Conservation (phyloP, 2,329 filamentous ascomycete genomes). For the Colletotrichum eremochloae region DNA sequence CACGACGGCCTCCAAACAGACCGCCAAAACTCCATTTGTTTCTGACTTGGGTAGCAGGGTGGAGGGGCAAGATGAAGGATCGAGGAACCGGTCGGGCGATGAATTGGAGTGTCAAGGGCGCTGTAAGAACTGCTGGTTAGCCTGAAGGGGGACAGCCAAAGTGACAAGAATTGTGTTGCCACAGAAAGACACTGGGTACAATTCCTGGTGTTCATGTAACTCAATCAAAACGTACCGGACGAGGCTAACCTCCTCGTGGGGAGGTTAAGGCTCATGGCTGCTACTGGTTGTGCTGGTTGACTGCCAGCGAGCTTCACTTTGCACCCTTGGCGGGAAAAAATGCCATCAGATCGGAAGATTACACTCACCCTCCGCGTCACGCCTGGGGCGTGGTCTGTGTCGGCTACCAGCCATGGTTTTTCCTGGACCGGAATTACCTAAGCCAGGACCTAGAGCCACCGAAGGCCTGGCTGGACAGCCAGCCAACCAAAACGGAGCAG, state of each 20-base stretch:
- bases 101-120: constrained; percentile 30
- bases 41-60: constrained; percentile 52
- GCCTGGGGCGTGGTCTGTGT: not conserved
- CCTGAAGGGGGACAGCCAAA: not conserved
- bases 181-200: not conserved
- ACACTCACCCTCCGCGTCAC: constrained; percentile 5
- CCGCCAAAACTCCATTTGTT: constrained; percentile 58
- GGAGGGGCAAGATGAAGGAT: constrained; percentile 45
- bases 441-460: not conserved
- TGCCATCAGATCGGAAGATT: constrained; percentile 18
- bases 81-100: constrained; percentile 23
- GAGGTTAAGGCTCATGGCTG: constrained; percentile 44
- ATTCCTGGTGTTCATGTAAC: not conserved
- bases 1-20: constrained; percentile 51
- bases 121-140: constrained; percentile 13
- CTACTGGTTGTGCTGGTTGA: constrained; percentile 13
- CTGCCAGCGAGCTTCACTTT: constrained; percentile 22
- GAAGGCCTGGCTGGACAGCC: not conserved
- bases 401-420: constrained; percentile 15
- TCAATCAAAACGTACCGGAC: constrained; percentile 37
- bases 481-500: constrained; percentile 17
- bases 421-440: constrained; percentile 13
- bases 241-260: constrained; percentile 43
- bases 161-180: not conserved
- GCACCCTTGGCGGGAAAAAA: constrained; percentile 34